Conservation (phyloP, 78 protist genomes). For the Creolimax fragrantissima region DNA sequence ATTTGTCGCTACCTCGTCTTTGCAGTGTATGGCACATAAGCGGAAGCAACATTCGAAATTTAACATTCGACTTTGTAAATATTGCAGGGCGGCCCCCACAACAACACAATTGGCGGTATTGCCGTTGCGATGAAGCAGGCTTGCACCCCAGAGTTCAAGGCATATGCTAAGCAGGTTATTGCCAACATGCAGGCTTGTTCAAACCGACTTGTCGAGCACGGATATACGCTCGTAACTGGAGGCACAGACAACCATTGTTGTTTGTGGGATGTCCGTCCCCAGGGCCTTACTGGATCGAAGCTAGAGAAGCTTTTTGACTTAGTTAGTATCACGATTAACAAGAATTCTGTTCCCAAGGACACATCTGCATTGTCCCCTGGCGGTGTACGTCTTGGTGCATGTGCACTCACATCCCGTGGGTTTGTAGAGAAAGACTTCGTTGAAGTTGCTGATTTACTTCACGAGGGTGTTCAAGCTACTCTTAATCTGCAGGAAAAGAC, state of each 20-base stretch:
- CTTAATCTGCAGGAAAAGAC: constrained; percentile 50
- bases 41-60: not conserved
- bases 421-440: constrained; percentile 67
- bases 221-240: constrained; percentile 81
- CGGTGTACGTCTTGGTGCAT: constrained; percentile 92
- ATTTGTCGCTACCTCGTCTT: not conserved
- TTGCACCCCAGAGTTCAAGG: constrained; percentile 69
- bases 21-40: no score
- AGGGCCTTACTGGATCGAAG: constrained; percentile 82
- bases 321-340: constrained; percentile 86
- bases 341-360: constrained; percentile 94
- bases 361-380: constrained; percentile 82
- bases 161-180: constrained; percentile 65
- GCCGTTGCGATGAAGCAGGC: constrained; percentile 85
- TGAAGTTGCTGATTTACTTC: constrained; percentile 78
- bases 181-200: constrained; percentile 78
- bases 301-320: constrained; percentile 81
- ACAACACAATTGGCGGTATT: constrained; percentile 92
- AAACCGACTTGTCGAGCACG: constrained; percentile 50
- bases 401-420: constrained; percentile 92
- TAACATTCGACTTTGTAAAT: not conserved
- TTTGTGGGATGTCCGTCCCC: constrained; percentile 87
- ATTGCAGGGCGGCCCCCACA: constrained; percentile 99
- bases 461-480: constrained; percentile 63
- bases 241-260: constrained; percentile 98